These are phyloP conservation scores for Vaucheria bursata DNA, from an alignment of 352 stramenopile genomes.

Conservation along the genomic window DNA sequence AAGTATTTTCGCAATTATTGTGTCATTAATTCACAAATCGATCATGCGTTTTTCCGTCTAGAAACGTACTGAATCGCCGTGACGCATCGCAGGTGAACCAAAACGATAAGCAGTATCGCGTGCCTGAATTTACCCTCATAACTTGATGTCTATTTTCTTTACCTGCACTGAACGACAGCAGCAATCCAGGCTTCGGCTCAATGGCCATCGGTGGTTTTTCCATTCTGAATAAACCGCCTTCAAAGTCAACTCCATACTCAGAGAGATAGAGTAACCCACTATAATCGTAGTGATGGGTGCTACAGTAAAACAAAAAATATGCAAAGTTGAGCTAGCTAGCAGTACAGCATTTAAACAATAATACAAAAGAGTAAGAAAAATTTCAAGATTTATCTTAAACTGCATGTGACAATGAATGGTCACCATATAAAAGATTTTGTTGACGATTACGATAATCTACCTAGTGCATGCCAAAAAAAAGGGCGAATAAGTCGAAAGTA, in stretches of 20 bases:
- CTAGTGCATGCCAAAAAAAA: too few relatives aligned
- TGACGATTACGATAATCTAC: too few relatives aligned
- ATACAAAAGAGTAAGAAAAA: too few relatives aligned
- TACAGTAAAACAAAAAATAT: too few relatives aligned
- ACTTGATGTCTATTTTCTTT: constrained; percentile 41
- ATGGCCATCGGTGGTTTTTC: constrained; percentile 22
- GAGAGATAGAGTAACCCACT: constrained; percentile 40
- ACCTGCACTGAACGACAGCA: constrained; percentile 40
- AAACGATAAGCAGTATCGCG: constrained; percentile 43
- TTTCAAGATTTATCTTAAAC: too few relatives aligned
- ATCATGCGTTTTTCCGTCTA: constrained; percentile 42
- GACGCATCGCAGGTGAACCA: constrained; percentile 41
- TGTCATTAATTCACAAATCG: constrained; percentile 16
- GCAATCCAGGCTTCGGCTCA: constrained; percentile 31
- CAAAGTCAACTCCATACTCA: constrained; percentile 37
- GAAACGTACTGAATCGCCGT: constrained; percentile 27
- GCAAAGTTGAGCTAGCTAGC: too few relatives aligned
- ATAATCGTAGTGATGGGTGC: constrained; percentile 47
- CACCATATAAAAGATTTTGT: too few relatives aligned
- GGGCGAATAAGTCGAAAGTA: too few relatives aligned
- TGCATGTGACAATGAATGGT: too few relatives aligned
- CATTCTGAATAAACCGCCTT: constrained; percentile 33
- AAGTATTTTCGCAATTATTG: too few relatives aligned
- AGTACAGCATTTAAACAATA: too few relatives aligned
- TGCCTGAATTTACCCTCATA: constrained; percentile 19